These are phyloP conservation scores for Helenozyma rhizophorensis DNA, from an alignment of 805 yeast species.

Conservation along the genomic window DNA sequence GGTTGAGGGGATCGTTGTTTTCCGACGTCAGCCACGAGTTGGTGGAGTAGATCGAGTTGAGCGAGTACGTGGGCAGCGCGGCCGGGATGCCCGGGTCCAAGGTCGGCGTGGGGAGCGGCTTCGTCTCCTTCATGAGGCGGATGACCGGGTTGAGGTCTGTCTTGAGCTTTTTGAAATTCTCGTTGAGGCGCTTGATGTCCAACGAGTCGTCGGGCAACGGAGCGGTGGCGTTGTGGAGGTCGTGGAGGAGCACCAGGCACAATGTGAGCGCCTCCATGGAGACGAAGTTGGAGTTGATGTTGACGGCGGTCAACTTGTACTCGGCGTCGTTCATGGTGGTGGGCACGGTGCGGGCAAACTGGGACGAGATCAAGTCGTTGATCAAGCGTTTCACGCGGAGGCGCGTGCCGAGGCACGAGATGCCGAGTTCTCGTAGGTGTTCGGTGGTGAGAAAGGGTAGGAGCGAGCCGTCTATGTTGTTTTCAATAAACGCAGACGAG, in stretches of 20 bases:
- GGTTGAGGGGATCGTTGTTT: not conserved
- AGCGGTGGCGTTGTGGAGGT: constrained; percentile 22
- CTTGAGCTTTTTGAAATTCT: constrained; percentile 51
- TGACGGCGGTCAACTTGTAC: constrained; percentile 25
- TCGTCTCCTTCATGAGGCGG: constrained; percentile 56
- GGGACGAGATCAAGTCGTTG: constrained; percentile 44
- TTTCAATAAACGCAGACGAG: constrained; percentile 39
- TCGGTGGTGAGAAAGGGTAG: constrained; percentile 63
- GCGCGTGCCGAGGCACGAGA: constrained; percentile 49
- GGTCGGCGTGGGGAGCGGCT: constrained; percentile 66
- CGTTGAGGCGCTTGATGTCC: constrained; percentile 43
- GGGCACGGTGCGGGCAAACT: constrained; percentile 19
- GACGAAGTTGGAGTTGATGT: constrained; percentile 34
- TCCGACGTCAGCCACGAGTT: constrained; percentile 13
- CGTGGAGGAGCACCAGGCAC: constrained; percentile 32
- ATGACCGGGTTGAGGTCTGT: constrained; percentile 64
- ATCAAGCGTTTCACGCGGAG: constrained; percentile 57
- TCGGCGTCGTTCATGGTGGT: constrained; percentile 25
- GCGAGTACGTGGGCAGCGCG: constrained; percentile 28
- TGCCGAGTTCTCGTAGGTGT: constrained; percentile 73
- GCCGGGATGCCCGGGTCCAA: constrained; percentile 34
- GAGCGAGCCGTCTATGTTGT: constrained; percentile 70
- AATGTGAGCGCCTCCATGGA: constrained; percentile 34
- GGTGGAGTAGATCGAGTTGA: constrained; percentile 7
- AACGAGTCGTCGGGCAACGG: constrained; percentile 14